A percentile compares a stretch with the other conserved stretches of the same genome.
phyloP scores from a whole-genome alignment of 768 basidiomycete species.

The Macrocybe gigantea region DNA sequence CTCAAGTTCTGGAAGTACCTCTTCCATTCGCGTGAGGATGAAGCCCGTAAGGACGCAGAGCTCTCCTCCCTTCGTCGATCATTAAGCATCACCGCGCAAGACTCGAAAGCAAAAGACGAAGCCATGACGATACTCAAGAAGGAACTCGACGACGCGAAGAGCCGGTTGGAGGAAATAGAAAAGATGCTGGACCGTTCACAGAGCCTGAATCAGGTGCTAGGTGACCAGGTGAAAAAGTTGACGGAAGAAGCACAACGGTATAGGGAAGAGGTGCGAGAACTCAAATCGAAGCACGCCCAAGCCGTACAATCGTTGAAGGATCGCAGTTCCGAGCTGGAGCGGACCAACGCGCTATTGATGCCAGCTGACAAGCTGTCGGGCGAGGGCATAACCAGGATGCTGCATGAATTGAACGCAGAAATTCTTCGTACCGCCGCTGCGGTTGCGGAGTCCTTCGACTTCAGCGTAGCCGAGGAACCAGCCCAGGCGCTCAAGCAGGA shows the following conservation, averaged over 20 bases:
- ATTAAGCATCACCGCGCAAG: too few species aligned
- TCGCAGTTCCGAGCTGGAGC: too few species aligned
- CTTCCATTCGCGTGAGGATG: not conserved
- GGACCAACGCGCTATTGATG: too few species aligned
- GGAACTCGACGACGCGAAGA: conserved; percentile 11
- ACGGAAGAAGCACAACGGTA: not conserved
- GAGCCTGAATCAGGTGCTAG: not conserved
- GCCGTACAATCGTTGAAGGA: too few species aligned
- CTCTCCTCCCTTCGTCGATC: too few species aligned
- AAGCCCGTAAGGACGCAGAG: not conserved
- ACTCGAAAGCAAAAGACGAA: conserved; percentile 10
- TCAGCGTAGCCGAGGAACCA: too few species aligned
- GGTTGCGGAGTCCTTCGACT: too few species aligned
- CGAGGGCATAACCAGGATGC: too few species aligned
- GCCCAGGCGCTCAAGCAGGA: not conserved
- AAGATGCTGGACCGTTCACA: conserved; percentile 5
- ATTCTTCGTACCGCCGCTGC: too few species aligned
- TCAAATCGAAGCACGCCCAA: too few species aligned
- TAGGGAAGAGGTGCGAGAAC: not conserved
- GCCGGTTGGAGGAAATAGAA: conserved; percentile 8
- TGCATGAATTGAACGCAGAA: too few species aligned
- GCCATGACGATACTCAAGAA: conserved; percentile 10
- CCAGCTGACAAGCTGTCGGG: too few species aligned
- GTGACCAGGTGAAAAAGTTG: not conserved
- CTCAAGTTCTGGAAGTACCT: conserved; percentile 20